Evolutionary conservation across 257 asterid species (phyloP).

Genomic region (Hygrophila difformis): DNA sequence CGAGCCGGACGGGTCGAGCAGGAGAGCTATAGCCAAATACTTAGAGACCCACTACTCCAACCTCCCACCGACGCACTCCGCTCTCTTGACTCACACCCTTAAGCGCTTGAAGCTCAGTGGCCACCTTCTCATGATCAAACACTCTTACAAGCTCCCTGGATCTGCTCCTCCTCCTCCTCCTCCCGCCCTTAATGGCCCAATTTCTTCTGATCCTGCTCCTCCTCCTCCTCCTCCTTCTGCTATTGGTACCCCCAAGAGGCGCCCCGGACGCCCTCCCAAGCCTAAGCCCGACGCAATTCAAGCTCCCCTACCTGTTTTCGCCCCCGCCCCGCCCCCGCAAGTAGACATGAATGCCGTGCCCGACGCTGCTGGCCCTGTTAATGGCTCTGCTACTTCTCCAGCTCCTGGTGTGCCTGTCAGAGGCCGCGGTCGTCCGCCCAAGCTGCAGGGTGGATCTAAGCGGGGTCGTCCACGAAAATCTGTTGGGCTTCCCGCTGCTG

Average conservation of each 20-base stretch:
- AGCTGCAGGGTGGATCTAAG: slow-evolving; percentile 20
- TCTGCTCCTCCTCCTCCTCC: slow-evolving; percentile 32
- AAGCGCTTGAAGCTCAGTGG: slow-evolving; percentile 46
- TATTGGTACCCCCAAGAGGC: slow-evolving; percentile 31
- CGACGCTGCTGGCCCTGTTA: slow-evolving; percentile 16
- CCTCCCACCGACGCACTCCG: slow-evolving; percentile 46
- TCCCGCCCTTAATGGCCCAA: slow-evolving; percentile 20
- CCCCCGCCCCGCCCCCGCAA: too few species aligned
- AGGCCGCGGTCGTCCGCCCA: slow-evolving; percentile 73
- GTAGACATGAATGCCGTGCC: slow-evolving; percentile 20
- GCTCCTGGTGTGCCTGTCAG: slow-evolving; percentile 17
- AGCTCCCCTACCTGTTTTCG: slow-evolving; percentile 33
- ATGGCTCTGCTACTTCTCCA: slow-evolving; percentile 36
- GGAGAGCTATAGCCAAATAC: slow-evolving; percentile 50
- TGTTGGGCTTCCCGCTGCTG: slow-evolving; percentile 4
- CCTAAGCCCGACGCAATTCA: slow-evolving; percentile 33
- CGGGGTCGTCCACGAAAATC: slow-evolving; percentile 36
- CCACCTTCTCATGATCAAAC: slow-evolving; percentile 45
- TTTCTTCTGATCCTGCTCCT: slow-evolving; percentile 18
- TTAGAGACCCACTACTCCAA: slow-evolving; percentile 40
- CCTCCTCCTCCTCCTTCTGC: too few species aligned
- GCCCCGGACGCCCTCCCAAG: slow-evolving; percentile 83
- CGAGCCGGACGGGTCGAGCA: slow-evolving; percentile 69
- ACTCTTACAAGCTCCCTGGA: slow-evolving; percentile 56
- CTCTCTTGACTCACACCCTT: slow-evolving; percentile 43